Conservation (phyloP, 176 grass and related monocot species). For the Cenchrus purpureus region DNA sequence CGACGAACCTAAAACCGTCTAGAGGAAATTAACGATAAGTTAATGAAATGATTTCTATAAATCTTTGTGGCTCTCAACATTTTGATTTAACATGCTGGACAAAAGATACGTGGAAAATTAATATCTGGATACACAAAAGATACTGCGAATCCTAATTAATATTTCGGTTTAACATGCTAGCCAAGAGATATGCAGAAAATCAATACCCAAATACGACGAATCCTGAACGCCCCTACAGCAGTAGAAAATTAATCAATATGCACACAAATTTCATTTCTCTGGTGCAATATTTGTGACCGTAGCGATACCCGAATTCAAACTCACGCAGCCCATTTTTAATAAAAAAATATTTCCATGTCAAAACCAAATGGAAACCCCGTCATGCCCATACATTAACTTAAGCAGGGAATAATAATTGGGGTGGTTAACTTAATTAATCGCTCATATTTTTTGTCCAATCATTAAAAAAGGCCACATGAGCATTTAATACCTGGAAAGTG, state of each 20-base stretch:
- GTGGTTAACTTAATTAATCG: conserved; percentile 66
- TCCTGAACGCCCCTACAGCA: too few relatives aligned
- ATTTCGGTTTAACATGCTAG: not conserved
- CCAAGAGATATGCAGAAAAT: not conserved
- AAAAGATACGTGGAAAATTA: not conserved
- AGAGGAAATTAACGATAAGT: not conserved
- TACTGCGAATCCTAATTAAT: too few relatives aligned
- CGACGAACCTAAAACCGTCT: too few relatives aligned
- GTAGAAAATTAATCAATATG: not conserved
- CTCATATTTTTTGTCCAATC: conserved; percentile 46
- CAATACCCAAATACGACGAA: not conserved
- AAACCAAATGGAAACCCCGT: conserved; percentile 30
- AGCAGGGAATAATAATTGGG: conserved; percentile 32
- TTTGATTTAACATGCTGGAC: not conserved
- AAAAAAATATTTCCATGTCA: conserved; percentile 34
- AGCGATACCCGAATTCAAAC: conserved; percentile 22
- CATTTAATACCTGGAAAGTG: conserved; percentile 92
- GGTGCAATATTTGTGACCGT: conserved; percentile 9
- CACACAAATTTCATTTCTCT: not conserved
- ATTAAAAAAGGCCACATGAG: conserved; percentile 57
- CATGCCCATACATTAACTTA: conserved; percentile 43
- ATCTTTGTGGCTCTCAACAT: not conserved
- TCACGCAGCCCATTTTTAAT: too few relatives aligned
- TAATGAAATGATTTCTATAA: not conserved
- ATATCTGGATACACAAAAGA: not conserved